These are phyloP conservation scores for Anisodus acutangulus DNA, from an alignment of 257 asterid species.

Conservation along the genomic window DNA sequence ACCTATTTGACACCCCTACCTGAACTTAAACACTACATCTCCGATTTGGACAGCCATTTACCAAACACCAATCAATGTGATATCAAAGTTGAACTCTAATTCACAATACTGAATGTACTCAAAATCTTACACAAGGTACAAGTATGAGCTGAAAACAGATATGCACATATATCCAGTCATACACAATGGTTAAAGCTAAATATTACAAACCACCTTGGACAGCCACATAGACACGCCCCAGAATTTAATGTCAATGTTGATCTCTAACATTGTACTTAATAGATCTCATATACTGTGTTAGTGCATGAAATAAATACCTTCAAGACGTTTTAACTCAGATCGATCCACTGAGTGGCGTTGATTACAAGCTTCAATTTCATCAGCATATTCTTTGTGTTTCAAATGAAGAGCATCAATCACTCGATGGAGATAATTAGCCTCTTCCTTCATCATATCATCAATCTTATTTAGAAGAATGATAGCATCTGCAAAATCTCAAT, in stretches of 20 bases:
- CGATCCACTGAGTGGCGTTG: conserved; percentile 65
- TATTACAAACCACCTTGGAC: conserved; percentile 27
- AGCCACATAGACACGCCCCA: conserved; percentile 26
- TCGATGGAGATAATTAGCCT: conserved; percentile 56
- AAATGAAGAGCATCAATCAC: conserved; percentile 65
- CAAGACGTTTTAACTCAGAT: conserved; percentile 70
- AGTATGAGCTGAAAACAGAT: conserved; percentile 21
- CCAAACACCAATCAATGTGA: conserved; percentile 16
- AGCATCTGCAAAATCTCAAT: conserved; percentile 55
- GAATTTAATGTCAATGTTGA: conserved; percentile 6
- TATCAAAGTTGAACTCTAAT: not conserved
- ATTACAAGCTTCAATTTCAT: conserved; percentile 66
- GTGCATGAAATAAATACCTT: conserved; percentile 56
- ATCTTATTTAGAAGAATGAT: conserved; percentile 56
- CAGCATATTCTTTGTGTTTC: conserved; percentile 75
- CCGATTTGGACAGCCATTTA: not conserved
- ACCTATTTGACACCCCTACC: not conserved
- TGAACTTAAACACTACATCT: conserved; percentile 15
- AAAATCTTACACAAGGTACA: not conserved
- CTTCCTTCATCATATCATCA: conserved; percentile 74
- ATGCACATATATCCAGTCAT: conserved; percentile 33
- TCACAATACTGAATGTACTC: conserved; percentile 22
- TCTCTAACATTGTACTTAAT: conserved; percentile 1
- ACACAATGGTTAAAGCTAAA: conserved; percentile 7
- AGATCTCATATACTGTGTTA: not conserved